A percentile compares a stretch with the other conserved stretches of the same genome.
Evolutionary conservation across 208 protist species (phyloP).

Genomic region (Acanthamoeba royreba): DNA sequence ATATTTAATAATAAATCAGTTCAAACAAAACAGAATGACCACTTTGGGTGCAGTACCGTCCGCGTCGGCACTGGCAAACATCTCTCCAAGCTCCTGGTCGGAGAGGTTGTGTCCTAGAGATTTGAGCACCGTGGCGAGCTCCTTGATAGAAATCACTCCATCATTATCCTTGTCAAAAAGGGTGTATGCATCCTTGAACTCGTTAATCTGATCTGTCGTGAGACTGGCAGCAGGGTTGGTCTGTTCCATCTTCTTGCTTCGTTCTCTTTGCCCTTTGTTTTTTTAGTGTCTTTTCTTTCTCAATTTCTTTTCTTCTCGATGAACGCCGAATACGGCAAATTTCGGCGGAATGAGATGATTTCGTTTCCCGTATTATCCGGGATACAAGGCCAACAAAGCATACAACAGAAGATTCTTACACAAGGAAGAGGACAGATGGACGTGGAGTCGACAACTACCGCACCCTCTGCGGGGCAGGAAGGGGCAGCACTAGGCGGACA

Average conservation of each 20-base stretch:
- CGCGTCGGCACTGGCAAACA: slow-evolving; percentile 95
- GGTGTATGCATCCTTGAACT: slow-evolving; percentile 40
- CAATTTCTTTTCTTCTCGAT: not conserved
- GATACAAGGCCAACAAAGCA: not conserved
- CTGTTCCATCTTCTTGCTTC: not conserved
- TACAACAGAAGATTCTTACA: not conserved
- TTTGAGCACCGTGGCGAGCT: not conserved
- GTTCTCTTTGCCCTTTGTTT: not conserved
- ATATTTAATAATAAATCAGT: not conserved
- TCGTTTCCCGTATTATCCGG: not conserved
- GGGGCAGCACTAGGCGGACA: too few species aligned
- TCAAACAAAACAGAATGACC: not conserved
- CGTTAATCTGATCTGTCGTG: not conserved
- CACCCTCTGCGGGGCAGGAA: not conserved
- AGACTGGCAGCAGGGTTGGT: too few species aligned
- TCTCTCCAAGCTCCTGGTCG: slow-evolving; percentile 87
- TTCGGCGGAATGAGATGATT: not conserved
- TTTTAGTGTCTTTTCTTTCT: not conserved
- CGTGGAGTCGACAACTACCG: not conserved
- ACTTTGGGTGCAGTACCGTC: slow-evolving; percentile 79
- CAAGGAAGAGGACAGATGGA: not conserved
- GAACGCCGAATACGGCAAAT: too few species aligned
- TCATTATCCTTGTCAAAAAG: slow-evolving; percentile 12
- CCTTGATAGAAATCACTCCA: not conserved
- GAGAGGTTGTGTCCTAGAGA: not conserved